Base-by-base conservation (phyloP, 2,329 filamentous ascomycete species). In the Alternaria gansuensis region DNA sequence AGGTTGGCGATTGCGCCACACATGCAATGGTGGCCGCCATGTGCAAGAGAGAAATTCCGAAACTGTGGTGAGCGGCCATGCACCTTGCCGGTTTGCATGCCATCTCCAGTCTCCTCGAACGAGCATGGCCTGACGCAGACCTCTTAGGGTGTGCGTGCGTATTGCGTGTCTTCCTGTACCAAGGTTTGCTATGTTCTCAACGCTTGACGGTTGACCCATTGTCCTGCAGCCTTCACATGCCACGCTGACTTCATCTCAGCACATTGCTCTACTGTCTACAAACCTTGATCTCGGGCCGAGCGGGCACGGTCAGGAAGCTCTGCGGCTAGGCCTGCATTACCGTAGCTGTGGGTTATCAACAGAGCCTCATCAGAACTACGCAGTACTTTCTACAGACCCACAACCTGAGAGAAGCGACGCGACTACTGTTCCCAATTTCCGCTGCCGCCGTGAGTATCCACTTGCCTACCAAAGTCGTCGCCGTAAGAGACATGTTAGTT, bases 251-350 rank as follows among this genome's bases (percentile, higher is more conserved):
- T 23, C 37, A 40, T 31, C 37, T 40, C 46, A 36, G 5, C 50
- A 17, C 53, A 43, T 40, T 28, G 23, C 21, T 21, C 17, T 43
- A 24, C 52, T 24, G 36, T 36, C 33, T 41, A 4, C 46, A 7
- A 34, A 55, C 29, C 50, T 52, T 52, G 21, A 26, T 52, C 54
- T 54, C 57, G 46, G 53, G 34, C 48, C 40, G 53, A 50, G 45
- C 40, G 34, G 31, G 54, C 39, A 51, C 50, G 50, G 55, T 11
- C 57, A 57, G 41, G 51, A 52, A 59, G 53, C 45, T 55, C 59
- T 55, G 56, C 59, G 39, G 56, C 59, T 62, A 59, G 48, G 31
- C 56, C 23, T 56, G 51, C 56, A 52, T 53, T 59, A 52, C 51
- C 59, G 59, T 51, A 59, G 41, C 51, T 54, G 59, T 59, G 56